Conservation (phyloP, 2,329 filamentous ascomycete species). For the Cladophialophora bantiana region DNA sequence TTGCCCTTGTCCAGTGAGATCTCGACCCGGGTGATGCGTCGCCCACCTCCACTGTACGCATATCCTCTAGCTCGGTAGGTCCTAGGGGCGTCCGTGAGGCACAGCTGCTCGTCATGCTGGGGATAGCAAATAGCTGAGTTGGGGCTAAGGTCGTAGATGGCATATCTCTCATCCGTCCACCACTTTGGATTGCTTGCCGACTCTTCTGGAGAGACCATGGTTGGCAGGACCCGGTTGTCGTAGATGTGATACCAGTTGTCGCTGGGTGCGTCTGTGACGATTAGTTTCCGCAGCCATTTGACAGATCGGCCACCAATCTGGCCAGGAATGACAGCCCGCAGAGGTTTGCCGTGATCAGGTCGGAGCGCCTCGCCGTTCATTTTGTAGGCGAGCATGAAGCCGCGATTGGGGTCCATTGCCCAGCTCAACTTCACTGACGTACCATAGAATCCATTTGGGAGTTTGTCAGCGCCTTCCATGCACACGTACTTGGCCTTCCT, state of each 20-base stretch:
- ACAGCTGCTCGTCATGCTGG: slow-evolving; percentile 74
- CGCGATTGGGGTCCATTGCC: slow-evolving; percentile 81
- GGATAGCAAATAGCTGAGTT: slow-evolving; percentile 85
- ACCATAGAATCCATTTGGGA: slow-evolving; percentile 88
- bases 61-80: slow-evolving; percentile 78
- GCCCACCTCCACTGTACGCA: slow-evolving; percentile 87
- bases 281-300: slow-evolving; percentile 87
- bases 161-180: slow-evolving; percentile 90
- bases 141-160: slow-evolving; percentile 88
- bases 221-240: slow-evolving; percentile 88
- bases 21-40: slow-evolving; percentile 81
- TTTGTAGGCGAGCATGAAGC: slow-evolving; percentile 84
- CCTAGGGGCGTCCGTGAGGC: slow-evolving; percentile 55
- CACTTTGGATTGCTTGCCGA: slow-evolving; percentile 74
- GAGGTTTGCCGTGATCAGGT: slow-evolving; percentile 85
- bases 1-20: slow-evolving; percentile 82
- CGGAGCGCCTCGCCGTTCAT: slow-evolving; percentile 86
- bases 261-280: slow-evolving; percentile 78
- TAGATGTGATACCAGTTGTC: slow-evolving; percentile 97
- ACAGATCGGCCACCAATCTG: slow-evolving; percentile 92
- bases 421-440: slow-evolving; percentile 88
- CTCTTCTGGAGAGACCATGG: slow-evolving; percentile 82
- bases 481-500: slow-evolving; percentile 81
- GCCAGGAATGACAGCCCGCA: slow-evolving; percentile 83
- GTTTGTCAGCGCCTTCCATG: slow-evolving; percentile 87